Base-by-base conservation (phyloP, 1,284 basidiomycete genomes). In the Leccinum holopus region DNA sequence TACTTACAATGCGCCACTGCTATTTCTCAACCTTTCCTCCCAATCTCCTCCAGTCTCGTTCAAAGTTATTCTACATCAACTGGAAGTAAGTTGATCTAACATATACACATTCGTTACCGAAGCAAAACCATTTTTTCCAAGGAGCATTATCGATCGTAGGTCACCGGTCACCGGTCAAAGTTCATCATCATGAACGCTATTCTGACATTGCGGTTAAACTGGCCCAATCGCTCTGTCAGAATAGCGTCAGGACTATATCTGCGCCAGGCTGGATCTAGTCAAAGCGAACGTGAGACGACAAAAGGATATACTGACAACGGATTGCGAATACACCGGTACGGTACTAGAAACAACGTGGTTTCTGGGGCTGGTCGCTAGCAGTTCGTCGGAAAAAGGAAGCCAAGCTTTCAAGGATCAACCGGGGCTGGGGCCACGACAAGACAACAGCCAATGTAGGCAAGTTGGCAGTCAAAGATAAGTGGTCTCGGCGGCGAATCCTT, bases 51-150 rank as follows among this genome's bases (percentile, higher is more conserved):
- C 33, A 41, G 39, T 41, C 14, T 41, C 16, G 16, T 41, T 16
- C 16, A 37, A 0, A 37, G 5, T 37, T 12, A 0, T 37, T 6
- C 35, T 41, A 0, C 39, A 41, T 41, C 16, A 0, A 41, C 0
- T 41, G 14, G 39, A 16, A 16, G 39, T 41, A 16, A 41, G 39
- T 3, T 41, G n/a, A 41, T 9, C 14, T 41, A n/a, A 16, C 4
- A 41, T 41, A 14, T 16, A 16, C 39, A 16, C 14, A 16, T 41
- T 16, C 14, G 0, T 41, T 9, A n/a, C 39, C 18, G 18, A 18
- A 18, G 16, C n/a, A 5, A 44, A 41, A n/a, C n/a, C 37, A 41
- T 41, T 8, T 25, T 25, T 25, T 18, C 18, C 18, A 18, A 44
- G 41, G 3, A 44, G 41, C 10, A 18, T 11, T 44, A 18, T 18